A percentile compares a stretch with the other conserved stretches of the same genome.
These are phyloP conservation scores for Calendula officinalis DNA, from an alignment of 129 eudicot species.

Conservation along the genomic window DNA sequence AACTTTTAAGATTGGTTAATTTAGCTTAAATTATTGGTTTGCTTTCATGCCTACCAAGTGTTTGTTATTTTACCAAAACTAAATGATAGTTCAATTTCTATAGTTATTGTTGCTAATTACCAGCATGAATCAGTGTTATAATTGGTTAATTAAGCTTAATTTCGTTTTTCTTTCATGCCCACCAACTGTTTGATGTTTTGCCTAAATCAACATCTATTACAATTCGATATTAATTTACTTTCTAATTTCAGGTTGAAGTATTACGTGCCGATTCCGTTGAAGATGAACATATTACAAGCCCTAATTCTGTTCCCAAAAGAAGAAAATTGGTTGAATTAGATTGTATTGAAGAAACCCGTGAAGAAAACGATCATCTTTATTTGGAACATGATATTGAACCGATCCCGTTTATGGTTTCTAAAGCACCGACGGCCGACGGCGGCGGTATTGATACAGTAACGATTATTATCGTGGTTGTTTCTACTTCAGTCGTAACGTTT, in stretches of 20 bases:
- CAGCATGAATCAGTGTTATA: background rate
- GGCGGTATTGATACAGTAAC: constrained; percentile 41
- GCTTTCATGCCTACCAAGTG: constrained; percentile 5
- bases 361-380: background rate
- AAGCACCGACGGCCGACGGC: constrained; percentile 22
- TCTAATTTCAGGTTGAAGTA: too few species aligned
- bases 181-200: background rate
- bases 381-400: constrained; percentile 27
- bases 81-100: background rate
- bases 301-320: constrained; percentile 23
- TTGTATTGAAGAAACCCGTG: constrained; percentile 18
- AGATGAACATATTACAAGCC: constrained; percentile 44
- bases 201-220: background rate
- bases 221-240: too few species aligned
- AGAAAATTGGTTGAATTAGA: constrained; percentile 47
- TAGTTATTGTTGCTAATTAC: background rate
- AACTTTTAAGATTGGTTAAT: too few species aligned
- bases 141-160: background rate
- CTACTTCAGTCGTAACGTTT: constrained; percentile 58
- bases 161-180: constrained; percentile 17
- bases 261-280: constrained; percentile 26
- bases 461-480: constrained; percentile 56
- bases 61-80: constrained; percentile 19
- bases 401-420: constrained; percentile 32
- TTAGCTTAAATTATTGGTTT: too few species aligned